phyloP scores from a whole-genome alignment of 768 basidiomycete species.

The Pleurotus citrinopileatus region DNA sequence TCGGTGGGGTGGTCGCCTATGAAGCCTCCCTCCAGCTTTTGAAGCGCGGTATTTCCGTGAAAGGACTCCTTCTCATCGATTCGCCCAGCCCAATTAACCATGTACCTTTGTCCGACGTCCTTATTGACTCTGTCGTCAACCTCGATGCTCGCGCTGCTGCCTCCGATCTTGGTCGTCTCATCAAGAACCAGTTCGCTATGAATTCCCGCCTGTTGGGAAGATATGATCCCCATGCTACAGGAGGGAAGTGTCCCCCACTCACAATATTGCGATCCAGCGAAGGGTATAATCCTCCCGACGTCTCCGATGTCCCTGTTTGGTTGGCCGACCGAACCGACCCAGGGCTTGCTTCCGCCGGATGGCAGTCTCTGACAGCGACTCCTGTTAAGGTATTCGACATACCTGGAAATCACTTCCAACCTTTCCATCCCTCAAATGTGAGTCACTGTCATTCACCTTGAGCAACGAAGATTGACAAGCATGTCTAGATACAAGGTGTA shows the following conservation, averaged over 20 bases:
- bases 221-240: slow-evolving; percentile 37
- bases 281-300: slow-evolving; percentile 33
- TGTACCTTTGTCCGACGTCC: slow-evolving; percentile 45
- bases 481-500: slow-evolving; percentile 24
- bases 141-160: slow-evolving; percentile 24
- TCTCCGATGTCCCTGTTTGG: slow-evolving; percentile 46
- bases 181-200: slow-evolving; percentile 47
- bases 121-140: slow-evolving; percentile 45
- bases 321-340: slow-evolving; percentile 43
- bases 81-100: slow-evolving; percentile 54
- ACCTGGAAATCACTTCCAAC: slow-evolving; percentile 65
- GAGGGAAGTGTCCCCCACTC: slow-evolving; percentile 30
- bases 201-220: slow-evolving; percentile 43
- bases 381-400: slow-evolving; percentile 47
- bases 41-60: slow-evolving; percentile 28
- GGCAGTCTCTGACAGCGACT: slow-evolving; percentile 42
- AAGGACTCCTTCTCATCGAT: slow-evolving; percentile 66
- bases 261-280: slow-evolving; percentile 54
- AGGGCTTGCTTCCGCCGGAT: slow-evolving; percentile 33
- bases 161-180: slow-evolving; percentile 30
- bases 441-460: slow-evolving; percentile 16
- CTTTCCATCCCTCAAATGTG: slow-evolving; percentile 52
- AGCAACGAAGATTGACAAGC: slow-evolving; percentile 3
- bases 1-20: slow-evolving; percentile 71
- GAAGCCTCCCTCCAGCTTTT: slow-evolving; percentile 47